A percentile compares a stretch with the other conserved stretches of the same genome.
phyloP scores from a whole-genome alignment of 345 rosid genomes.

The Salix brachista region DNA sequence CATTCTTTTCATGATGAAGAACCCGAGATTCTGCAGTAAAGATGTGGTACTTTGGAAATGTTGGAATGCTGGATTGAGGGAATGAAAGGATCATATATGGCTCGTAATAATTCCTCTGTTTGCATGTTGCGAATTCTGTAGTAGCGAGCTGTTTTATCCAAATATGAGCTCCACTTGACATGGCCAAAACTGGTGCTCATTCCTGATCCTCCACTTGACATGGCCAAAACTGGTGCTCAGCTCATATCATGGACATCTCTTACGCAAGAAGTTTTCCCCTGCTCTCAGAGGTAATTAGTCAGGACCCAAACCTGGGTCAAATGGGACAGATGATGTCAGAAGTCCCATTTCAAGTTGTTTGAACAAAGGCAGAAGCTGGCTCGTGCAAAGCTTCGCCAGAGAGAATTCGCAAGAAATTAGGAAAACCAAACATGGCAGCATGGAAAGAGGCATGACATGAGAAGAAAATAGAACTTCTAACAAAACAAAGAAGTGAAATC shows the following conservation, averaged over 20 bases:
- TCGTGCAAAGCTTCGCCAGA: neutral
- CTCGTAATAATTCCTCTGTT: no score
- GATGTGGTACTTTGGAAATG: conserved; percentile 54
- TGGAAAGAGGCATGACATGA: neutral
- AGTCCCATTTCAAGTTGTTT: neutral
- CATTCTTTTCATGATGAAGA: conserved; percentile 61
- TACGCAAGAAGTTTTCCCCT: no score
- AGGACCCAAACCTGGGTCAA: neutral
- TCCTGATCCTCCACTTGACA: no score
- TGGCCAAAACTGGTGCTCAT: no score
- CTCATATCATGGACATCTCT: no score
- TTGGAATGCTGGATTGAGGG: conserved; percentile 61
- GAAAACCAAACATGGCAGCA: neutral
- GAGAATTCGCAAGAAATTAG: neutral
- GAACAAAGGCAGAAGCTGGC: neutral
- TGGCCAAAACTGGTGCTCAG: no score
- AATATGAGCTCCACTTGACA: no score
- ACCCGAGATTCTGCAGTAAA: conserved; percentile 72
- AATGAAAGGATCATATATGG: conserved; percentile 40
- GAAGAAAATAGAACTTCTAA: neutral
- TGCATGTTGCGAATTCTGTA: no score
- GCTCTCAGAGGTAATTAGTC: no score
- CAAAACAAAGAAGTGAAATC: neutral
- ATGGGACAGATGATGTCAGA: neutral
- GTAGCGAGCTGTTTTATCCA: no score